A percentile compares a stretch with the other conserved stretches of the same genome.
Conservation (phyloP, 805 yeast species). For the Clavispora fructus region DNA sequence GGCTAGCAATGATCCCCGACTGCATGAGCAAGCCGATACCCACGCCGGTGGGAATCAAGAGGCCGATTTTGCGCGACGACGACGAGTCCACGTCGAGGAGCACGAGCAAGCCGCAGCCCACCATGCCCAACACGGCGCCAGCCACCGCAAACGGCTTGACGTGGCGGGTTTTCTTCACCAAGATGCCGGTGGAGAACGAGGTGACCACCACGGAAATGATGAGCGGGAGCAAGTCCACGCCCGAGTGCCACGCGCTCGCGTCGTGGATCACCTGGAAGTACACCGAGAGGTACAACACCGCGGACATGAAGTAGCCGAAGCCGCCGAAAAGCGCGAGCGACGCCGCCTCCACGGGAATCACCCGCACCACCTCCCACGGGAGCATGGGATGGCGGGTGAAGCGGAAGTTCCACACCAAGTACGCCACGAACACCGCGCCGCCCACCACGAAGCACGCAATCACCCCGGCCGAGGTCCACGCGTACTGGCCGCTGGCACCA, state of each 20-base stretch:
- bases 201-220: slow-evolving; percentile 35
- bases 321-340: slow-evolving; percentile 9
- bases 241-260: slow-evolving; percentile 39
- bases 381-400: slow-evolving; percentile 16
- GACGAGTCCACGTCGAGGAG: slow-evolving; percentile 38
- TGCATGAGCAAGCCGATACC: slow-evolving; percentile 46
- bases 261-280: slow-evolving; percentile 47
- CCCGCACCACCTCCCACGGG: slow-evolving; percentile 12
- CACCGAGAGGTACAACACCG: slow-evolving; percentile 29
- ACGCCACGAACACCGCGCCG: slow-evolving; percentile 13
- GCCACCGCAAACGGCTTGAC: slow-evolving; percentile 38
- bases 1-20: slow-evolving; percentile 39
- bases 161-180: slow-evolving; percentile 31
- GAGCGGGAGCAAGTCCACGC: slow-evolving; percentile 40
- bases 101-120: slow-evolving; percentile 42
- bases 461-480: slow-evolving; percentile 21
- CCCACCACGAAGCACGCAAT: slow-evolving; percentile 21
- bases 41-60: slow-evolving; percentile 43
- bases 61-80: slow-evolving; percentile 35
- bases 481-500: slow-evolving; percentile 15
- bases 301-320: slow-evolving; percentile 16
- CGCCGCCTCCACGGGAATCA: slow-evolving; percentile 12
- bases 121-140: slow-evolving; percentile 30
- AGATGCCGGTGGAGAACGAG: slow-evolving; percentile 33
- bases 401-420: slow-evolving; percentile 16